Conservation (phyloP, 345 rosid genomes). For the Gossypium herbaceum region DNA sequence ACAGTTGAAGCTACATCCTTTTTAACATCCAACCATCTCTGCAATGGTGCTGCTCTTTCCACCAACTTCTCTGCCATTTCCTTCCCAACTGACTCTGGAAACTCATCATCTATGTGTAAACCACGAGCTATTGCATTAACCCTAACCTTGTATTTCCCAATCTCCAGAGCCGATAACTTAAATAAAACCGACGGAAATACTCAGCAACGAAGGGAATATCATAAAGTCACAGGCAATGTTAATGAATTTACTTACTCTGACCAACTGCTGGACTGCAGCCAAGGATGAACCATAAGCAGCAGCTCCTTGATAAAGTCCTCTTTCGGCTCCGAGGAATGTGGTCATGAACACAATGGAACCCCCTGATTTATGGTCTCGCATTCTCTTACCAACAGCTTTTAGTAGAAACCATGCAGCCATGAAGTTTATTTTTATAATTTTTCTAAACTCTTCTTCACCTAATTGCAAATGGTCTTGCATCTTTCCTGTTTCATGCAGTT, state of each 20-base stretch:
- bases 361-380: conserved; percentile 58
- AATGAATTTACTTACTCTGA: conserved; percentile 44
- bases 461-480: conserved; percentile 63
- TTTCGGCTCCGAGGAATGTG: conserved; percentile 59
- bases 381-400: conserved; percentile 63
- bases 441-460: conserved; percentile 57
- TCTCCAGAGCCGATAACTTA: conserved; percentile 51
- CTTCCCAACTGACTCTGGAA: conserved; percentile 53
- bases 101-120: conserved; percentile 60
- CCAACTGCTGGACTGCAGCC: conserved; percentile 78
- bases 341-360: conserved; percentile 71
- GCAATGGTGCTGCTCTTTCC: conserved; percentile 54
- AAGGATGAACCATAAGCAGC: conserved; percentile 72
- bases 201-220: neutral
- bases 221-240: neutral
- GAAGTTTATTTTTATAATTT: conserved; percentile 51
- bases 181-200: conserved; percentile 6
- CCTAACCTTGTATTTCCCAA: conserved; percentile 58
- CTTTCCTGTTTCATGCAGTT: conserved; percentile 41
- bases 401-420: conserved; percentile 80
- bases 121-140: conserved; percentile 69
- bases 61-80: conserved; percentile 63
- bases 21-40: conserved; percentile 65
- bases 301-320: conserved; percentile 83
- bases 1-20: conserved; percentile 69